Conservation (phyloP, 768 basidiomycete species). For the Sarcodon aspratus region DNA sequence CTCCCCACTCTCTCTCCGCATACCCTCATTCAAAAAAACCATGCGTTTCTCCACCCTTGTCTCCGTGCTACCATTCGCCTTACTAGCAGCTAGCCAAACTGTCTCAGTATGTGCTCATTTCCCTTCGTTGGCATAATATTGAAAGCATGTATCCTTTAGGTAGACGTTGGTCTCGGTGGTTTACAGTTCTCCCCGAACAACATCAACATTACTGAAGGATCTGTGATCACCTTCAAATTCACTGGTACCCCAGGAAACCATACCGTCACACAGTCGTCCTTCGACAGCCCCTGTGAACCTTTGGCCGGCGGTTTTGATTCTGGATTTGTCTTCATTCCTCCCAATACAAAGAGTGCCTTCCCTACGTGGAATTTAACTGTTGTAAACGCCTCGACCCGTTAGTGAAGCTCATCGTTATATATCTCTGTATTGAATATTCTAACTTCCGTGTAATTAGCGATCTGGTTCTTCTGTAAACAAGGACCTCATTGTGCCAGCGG, state of each 20-base stretch:
- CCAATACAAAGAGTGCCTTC: constrained; percentile 2
- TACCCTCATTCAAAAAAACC: too few relatives aligned
- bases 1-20: too few relatives aligned
- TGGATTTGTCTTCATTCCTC: constrained; percentile 21
- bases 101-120: too few relatives aligned
- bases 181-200: constrained; percentile 20
- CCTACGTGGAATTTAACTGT: constrained; percentile 13
- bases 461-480: constrained; percentile 48
- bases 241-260: constrained; percentile 33
- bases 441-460: constrained; percentile 44
- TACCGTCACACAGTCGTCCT: constrained; percentile 24
- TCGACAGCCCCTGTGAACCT: constrained; percentile 22
- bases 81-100: too few relatives aligned
- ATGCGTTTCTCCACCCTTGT: too few relatives aligned
- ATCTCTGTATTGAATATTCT: constrained; percentile 37
- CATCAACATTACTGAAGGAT: constrained; percentile 22
- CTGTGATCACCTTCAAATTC: constrained; percentile 30
- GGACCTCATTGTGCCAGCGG: constrained; percentile 38
- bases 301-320: constrained; percentile 30
- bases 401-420: constrained; percentile 28
- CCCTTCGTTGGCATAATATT: too few relatives aligned
- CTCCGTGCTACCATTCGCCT: too few relatives aligned
- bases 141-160: too few relatives aligned
- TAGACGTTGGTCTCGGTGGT: constrained; percentile 10
- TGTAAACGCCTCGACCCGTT: constrained; percentile 30